Base-by-base conservation (phyloP, 805 yeast species). In the Dipodascus geniculatus region DNA sequence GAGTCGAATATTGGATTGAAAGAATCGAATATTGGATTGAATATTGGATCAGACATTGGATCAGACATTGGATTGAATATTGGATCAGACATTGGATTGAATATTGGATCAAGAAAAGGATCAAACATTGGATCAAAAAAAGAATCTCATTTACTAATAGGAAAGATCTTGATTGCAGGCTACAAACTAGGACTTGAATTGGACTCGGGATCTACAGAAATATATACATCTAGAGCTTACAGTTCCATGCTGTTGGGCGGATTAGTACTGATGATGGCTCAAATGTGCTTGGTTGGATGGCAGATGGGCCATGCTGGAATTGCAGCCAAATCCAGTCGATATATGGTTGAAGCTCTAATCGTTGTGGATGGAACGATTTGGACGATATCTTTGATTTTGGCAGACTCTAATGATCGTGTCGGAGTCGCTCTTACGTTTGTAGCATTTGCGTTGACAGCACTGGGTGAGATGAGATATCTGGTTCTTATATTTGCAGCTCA, bases 401-500 rank as follows among this genome's bases (percentile, higher is more conserved):
- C 88, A 1, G 76, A 76, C 9, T 77, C 77, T 42, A 63, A 85
- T 22, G 87, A 82, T 60, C 68, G 87, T 51, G 81, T 88, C 2
- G 71, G 85, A 51, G 80, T 84, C 8, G 79, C 87, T 20, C 77
- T 85, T 56, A 81, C 90, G 1, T 81, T 87, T 54, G 65, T 85
- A 4, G 75, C 86, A 1, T 82, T 86, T 58, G 76, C 85, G 1
- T 71, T 87, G 58, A 83, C 88, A 24, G 78, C 83, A 11, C 73
- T 86, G 16, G 85, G 87, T 68, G 95, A 85, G 62, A 76, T 83
- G 71, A 76, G 91, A 54, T 87, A 82, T 65, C 72, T 85, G 74
- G 76, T 82, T 38, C 72, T 80, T 48, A 81, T 89, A 1, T 78
- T 78, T 57, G 73, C 82, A 11, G 76, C 87, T 0, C 96, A 89